phyloP scores from a whole-genome alignment of 2,329 filamentous ascomycete species.

The Trichoderma sp. region DNA sequence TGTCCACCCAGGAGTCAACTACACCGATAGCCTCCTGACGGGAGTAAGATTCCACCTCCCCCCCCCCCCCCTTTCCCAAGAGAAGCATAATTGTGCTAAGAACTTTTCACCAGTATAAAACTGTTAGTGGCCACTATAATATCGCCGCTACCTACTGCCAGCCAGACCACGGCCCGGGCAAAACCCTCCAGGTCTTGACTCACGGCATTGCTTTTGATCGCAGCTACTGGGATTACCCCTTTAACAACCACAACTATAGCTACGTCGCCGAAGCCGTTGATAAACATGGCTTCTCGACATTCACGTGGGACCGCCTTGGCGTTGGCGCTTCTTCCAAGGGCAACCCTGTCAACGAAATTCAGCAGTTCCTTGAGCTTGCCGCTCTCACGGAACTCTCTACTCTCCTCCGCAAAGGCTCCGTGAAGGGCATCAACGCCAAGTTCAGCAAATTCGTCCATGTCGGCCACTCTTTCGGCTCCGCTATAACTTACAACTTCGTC shows the following conservation, averaged over 20 bases:
- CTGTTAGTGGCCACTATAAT: slow-evolving; percentile 51
- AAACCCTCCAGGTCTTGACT: slow-evolving; percentile 40
- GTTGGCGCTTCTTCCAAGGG: slow-evolving; percentile 57
- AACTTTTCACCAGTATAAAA: slow-evolving; percentile 40
- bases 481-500: slow-evolving; percentile 54
- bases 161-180: slow-evolving; percentile 44
- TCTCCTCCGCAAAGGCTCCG: slow-evolving; percentile 43
- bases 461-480: slow-evolving; percentile 62
- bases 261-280: slow-evolving; percentile 56
- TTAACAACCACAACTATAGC: slow-evolving; percentile 58
- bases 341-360: slow-evolving; percentile 58
- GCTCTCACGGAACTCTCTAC: slow-evolving; percentile 53
- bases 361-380: slow-evolving; percentile 55
- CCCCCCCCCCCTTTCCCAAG: too few species aligned
- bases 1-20: slow-evolving; percentile 50
- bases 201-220: slow-evolving; percentile 41
- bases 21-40: slow-evolving; percentile 41
- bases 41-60: slow-evolving; percentile 36
- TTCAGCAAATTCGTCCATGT: slow-evolving; percentile 53
- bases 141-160: slow-evolving; percentile 61
- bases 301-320: slow-evolving; percentile 61
- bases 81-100: not conserved
- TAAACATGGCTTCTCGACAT: slow-evolving; percentile 54
- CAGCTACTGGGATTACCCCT: slow-evolving; percentile 60
- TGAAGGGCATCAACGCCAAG: slow-evolving; percentile 39